Evolutionary conservation across 2,329 filamentous ascomycete species (phyloP), one percentile per base, ranked within the genome.

Genomic region (Exophiala sp.): DNA sequence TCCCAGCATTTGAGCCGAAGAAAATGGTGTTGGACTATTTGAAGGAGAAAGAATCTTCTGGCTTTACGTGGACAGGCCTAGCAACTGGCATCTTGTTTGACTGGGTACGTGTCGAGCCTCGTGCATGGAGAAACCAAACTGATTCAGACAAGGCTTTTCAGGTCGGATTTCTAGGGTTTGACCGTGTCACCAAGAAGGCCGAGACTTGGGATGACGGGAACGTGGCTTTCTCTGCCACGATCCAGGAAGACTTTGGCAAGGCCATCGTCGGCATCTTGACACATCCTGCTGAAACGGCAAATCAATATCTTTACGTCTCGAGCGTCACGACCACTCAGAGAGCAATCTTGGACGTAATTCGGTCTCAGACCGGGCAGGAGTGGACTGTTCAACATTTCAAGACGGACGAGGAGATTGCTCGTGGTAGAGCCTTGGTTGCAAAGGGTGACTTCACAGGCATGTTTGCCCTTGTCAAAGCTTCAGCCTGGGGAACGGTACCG

Each of bases 211-310:
- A 83, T 56, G 75, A 73, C 0, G 82, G 82, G 1, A 68, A 80
- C 16, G 54, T 55, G 3, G 56, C 65, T 8, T 77, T 82, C 65
- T 78, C 72, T 42, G 51, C 72, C 7, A 80, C 80, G 0, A 79
- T 72, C 0, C 67, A 83, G 0, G 58, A 65, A 0, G 71, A 71
- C 1, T 61, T 83, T 10, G 79, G 67, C 0, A 69, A 75, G 16
- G 76, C 73, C 1, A 71, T 84, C 0, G 72, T 75, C 0, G 75
- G 74, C 0, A 67, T 81, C 1, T 64, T 83, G 1, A 50, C 61
- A 9, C 71, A 82, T 50, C 74, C 72, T 0, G 72, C 77, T 1
- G 74, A 79, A 63, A 83, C 81, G 10, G 75, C 74, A 65, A 83
- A 85, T 63, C 69, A 74, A 3, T 55, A 64, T 3, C 70, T 84